Base-by-base conservation (phyloP, 208 protist genomes). In the Porcisia deanei region DNA sequence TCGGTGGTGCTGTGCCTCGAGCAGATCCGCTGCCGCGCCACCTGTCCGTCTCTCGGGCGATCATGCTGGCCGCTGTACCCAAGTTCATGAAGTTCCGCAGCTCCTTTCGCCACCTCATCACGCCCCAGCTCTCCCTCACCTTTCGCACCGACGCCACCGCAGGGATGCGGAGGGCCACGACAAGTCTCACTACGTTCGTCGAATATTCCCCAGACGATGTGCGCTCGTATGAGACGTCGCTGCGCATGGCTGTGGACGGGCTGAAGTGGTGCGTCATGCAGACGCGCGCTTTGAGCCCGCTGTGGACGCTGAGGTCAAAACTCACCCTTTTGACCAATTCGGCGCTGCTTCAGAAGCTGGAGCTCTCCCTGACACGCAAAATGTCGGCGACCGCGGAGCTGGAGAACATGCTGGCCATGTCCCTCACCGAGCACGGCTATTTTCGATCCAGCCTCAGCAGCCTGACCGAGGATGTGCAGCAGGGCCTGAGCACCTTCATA, bases 271-370 rank as follows among this genome's bases (percentile, higher is more conserved):
- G 72, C 43, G 55, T 90, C 14, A 22, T 64, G 10, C 73, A 84
- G 70, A 43, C 85, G 22, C 89, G 87, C 25, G 61, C 78, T 25
- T 81, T 97, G n/a, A 87, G 71, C 41, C 74, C 76, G 18, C 55
- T 95, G 16, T 95, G 89, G 92, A 85, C 81, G 49, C 73, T 97
- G 47, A 76, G 77, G 53, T 55, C 82, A 66, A 89, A 89, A 60
- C 68, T 94, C 63, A 85, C 82, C 10, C 47, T 84, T 2, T 57
- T 95, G 54, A 81, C 85, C 14, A 80, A 81, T 10, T 34, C 64
- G 37, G 52, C 75, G 65, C 30, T 93, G n/a, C 77, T 97, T 20
- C 75, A 84, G 34, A 88, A 88, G 47, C 80, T 95, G 54, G 82
- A 94, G 79, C 30, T 95, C 18, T 78, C 76, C 59, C 78, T 95